Base-by-base conservation (phyloP, 352 stramenopile genomes). In the Saprolegnia diclina region DNA sequence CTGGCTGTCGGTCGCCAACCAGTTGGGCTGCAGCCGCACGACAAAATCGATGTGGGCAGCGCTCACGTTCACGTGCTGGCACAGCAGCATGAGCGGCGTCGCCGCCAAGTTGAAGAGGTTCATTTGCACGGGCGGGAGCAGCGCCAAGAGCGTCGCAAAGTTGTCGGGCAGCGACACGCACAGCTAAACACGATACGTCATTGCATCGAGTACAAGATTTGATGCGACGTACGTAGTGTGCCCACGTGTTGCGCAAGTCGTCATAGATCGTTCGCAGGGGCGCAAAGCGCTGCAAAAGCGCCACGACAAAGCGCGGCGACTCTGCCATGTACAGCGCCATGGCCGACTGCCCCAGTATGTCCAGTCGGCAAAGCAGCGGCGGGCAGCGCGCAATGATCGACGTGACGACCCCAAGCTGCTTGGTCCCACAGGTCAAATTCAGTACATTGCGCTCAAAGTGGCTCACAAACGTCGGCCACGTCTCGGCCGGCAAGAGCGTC, bases 231-330 rank as follows among this genome's bases (percentile, higher is more conserved):
- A 59, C 52, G 52, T 59, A 59, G n/a, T 59, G 52, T 7, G 52
- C 52, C 52, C 52, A 59, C 24, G 24, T 59, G 52, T 59, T 59
- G 11, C 19, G 1, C 35, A 40, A 2, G 52, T 59, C 52, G 52
- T 59, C 52, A 1, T 13, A 3, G 13, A 59, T 26, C 3, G 24
- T 21, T 3, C 52, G 52, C 4, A 59, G 11, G 4, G 24, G 11
- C 24, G 9, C 11, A n/a, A 21, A 59, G 11, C 11, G 11, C 13
- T 26, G 11, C 13, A 59, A n/a, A 3, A 59, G 19, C 13, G 11
- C 1, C 3, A 10, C 11, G 11, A n/a, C 52, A 2, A 59, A 18
- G 11, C 10, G 13, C 52, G 52, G 13, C 13, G 4, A 1, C 35
- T 18, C 3, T 11, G 4, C 3, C 11, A 59, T n/a, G 52, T 21